phyloP scores from a whole-genome alignment of 1,284 basidiomycete genomes.

The Phenoliferia sp. region DNA sequence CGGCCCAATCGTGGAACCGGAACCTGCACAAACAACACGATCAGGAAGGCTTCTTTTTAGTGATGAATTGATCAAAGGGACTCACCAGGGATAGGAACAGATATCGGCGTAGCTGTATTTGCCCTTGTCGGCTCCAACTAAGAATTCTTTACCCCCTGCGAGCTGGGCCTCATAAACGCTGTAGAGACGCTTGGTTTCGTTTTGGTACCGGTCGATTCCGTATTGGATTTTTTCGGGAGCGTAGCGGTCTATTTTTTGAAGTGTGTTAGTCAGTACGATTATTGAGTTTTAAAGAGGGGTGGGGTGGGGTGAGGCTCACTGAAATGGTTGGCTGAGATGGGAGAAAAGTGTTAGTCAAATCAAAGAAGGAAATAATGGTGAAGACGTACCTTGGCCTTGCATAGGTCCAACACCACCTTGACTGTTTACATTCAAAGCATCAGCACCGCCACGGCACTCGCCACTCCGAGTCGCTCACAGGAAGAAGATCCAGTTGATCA shows the following conservation, averaged over 20 bases:
- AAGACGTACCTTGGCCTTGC: constrained; percentile 56
- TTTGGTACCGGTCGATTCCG: constrained; percentile 21
- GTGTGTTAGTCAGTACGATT: neutral
- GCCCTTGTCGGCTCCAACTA: constrained; percentile 18
- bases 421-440: constrained; percentile 41
- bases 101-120: constrained; percentile 30
- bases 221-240: constrained; percentile 31
- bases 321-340: constrained; percentile 27
- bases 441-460: constrained; percentile 40
- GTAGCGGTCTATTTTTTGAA: constrained; percentile 15
- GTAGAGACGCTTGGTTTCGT: constrained; percentile 27
- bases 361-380: neutral
- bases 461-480: constrained; percentile 41
- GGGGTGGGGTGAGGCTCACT: neutral
- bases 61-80: neutral
- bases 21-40: constrained; percentile 2
- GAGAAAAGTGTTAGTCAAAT: neutral
- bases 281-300: neutral
- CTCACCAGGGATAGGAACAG: constrained; percentile 16
- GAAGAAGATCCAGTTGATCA: constrained; percentile 22
- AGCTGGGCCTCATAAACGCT: constrained; percentile 26
- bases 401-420: constrained; percentile 69
- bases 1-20: constrained; percentile 15
- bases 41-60: neutral
- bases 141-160: constrained; percentile 14